Percentiles rank a stretch among this genome's conserved stretches.
Conservation (phyloP, 2,329 filamentous ascomycete genomes). For the Calonectria crousiana region DNA sequence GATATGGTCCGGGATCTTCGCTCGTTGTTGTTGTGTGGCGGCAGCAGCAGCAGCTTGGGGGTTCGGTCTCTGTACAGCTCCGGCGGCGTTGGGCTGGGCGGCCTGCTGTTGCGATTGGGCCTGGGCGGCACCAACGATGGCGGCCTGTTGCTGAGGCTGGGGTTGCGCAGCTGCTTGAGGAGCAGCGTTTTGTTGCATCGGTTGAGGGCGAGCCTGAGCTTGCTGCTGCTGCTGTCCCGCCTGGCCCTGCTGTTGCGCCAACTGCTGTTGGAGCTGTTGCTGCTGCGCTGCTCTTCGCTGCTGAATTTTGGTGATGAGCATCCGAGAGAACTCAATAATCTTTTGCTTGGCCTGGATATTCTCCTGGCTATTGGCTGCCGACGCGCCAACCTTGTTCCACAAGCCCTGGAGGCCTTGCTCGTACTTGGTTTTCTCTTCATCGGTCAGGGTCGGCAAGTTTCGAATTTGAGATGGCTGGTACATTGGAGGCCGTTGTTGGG, state of each 20-base stretch:
- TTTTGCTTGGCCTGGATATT: conserved; percentile 67
- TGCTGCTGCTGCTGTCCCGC: conserved; percentile 19
- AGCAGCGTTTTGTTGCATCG: conserved; percentile 23
- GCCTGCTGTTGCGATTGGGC: conserved; percentile 39
- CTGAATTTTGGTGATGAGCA: conserved; percentile 66
- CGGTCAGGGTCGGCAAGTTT: conserved; percentile 61
- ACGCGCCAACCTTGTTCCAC: conserved; percentile 65
- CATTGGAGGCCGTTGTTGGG: conserved; percentile 52
- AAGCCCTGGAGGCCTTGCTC: conserved; percentile 66
- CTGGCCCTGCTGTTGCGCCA: conserved; percentile 41
- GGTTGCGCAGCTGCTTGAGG: conserved; percentile 1
- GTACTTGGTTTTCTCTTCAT: conserved; percentile 70
- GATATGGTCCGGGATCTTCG: conserved; percentile 58
- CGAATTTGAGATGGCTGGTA: conserved; percentile 67
- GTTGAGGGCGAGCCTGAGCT: conserved; percentile 29
- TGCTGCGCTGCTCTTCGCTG: conserved; percentile 51
- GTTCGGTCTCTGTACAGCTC: conserved; percentile 35
- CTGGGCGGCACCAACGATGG: conserved; percentile 38
- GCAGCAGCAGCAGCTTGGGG: conserved; percentile 33
- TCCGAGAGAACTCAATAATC: conserved; percentile 71
- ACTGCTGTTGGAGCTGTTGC: conserved; percentile 47
- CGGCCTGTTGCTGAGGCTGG: conserved; percentile 33
- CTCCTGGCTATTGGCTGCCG: conserved; percentile 59
- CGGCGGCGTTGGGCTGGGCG: conserved; percentile 24
- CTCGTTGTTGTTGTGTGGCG: conserved; percentile 39